phyloP scores from a whole-genome alignment of 768 basidiomycete species.

The Mycena indigotica region DNA sequence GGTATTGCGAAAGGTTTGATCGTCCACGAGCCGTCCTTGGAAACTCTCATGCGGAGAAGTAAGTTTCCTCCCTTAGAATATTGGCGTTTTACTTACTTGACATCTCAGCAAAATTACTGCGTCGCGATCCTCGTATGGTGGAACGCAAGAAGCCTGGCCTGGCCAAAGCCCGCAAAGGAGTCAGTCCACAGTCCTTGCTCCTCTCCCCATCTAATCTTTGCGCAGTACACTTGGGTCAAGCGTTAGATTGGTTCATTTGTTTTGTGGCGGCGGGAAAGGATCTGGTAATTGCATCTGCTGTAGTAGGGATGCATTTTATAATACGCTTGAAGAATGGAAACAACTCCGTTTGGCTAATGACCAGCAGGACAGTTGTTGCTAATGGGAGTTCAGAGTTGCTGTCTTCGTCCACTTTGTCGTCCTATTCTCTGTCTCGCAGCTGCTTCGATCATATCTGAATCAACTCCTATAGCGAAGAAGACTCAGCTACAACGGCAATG shows the following conservation, averaged over 20 bases:
- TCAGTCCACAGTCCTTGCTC: conserved; percentile 42
- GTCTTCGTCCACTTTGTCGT: too few species aligned
- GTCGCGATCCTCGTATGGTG: conserved; percentile 95
- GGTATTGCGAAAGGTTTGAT: conserved; percentile 77
- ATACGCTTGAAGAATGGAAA: neutral
- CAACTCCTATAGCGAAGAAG: too few species aligned
- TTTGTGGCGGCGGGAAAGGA: neutral
- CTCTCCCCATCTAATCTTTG: conserved; percentile 7
- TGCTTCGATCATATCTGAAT: too few species aligned
- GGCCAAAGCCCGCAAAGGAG: conserved; percentile 90
- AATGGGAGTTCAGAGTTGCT: too few species aligned
- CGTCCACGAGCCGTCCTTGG: conserved; percentile 68
- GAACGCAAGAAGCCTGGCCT: conserved; percentile 96
- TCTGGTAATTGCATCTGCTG: conserved; percentile 11
- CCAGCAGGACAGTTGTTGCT: too few species aligned
- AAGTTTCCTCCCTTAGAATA: conserved; percentile 28
- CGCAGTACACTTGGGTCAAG: conserved; percentile 94
- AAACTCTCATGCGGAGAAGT: conserved; percentile 74
- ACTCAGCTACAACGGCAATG: too few species aligned
- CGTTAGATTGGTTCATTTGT: conserved; percentile 51
- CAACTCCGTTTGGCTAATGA: conserved; percentile 18
- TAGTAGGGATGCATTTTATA: conserved; percentile 5
- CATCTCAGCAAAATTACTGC: conserved; percentile 72
- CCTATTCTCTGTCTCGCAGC: too few species aligned
- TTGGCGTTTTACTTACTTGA: conserved; percentile 12